These are phyloP conservation scores for Macadamia integrifolia DNA, from an alignment of 164 flowering plant species.

Conservation along the genomic window DNA sequence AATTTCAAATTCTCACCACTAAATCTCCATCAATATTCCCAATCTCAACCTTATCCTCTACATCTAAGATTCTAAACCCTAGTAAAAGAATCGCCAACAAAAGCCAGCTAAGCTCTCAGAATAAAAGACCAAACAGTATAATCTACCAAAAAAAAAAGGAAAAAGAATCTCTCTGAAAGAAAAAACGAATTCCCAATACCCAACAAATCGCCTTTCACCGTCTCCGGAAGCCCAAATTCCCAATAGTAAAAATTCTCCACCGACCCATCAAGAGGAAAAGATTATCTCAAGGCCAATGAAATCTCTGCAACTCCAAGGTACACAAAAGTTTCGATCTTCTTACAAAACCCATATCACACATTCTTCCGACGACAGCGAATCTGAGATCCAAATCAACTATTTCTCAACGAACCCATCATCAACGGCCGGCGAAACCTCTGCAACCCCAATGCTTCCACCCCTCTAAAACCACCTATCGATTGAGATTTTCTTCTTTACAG, in stretches of 20 bases:
- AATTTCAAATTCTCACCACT: background rate
- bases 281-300: slow-evolving; percentile 10
- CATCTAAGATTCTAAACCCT: no score
- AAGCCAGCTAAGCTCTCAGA: slow-evolving; percentile 7
- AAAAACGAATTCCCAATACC: slow-evolving; percentile 16
- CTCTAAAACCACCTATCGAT: background rate
- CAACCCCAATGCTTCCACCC: slow-evolving; percentile 14
- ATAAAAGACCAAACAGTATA: background rate
- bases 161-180: slow-evolving; percentile 3
- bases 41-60: no score
- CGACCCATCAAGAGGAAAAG: slow-evolving; percentile 5
- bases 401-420: slow-evolving; percentile 10
- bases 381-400: slow-evolving; percentile 6
- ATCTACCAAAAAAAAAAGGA: background rate
- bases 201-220: slow-evolving; percentile 12
- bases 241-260: background rate
- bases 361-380: background rate
- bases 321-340: slow-evolving; percentile 18
- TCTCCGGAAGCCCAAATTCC: background rate
- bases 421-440: slow-evolving; percentile 1
- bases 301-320: slow-evolving; percentile 12
- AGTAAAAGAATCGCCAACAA: background rate
- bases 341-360: slow-evolving; percentile 18
- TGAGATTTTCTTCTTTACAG: slow-evolving; percentile 11
- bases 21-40: background rate